A percentile compares a stretch with the other conserved stretches of the same genome.
Evolutionary conservation across 192 early-diverging fungal species (phyloP).

Genomic region (Rhizoclosmatium globosum): DNA sequence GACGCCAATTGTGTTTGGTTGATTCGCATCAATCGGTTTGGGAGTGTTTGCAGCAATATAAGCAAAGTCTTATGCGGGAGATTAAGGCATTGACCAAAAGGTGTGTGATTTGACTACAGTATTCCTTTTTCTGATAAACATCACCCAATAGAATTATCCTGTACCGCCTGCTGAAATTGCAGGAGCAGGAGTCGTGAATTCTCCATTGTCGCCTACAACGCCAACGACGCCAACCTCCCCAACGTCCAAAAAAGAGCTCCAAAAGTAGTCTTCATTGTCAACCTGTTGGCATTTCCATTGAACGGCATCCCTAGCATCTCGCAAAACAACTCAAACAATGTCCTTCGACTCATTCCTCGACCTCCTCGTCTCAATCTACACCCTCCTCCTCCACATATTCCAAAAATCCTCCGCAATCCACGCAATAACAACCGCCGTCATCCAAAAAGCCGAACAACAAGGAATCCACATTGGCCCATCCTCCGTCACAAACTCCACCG

Average conservation of each 20-base stretch:
- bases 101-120: slow-evolving; percentile 44
- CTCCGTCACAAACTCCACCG: not conserved
- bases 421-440: slow-evolving; percentile 68
- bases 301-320: slow-evolving; percentile 51
- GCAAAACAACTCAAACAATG: slow-evolving; percentile 79
- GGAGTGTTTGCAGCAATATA: slow-evolving; percentile 75
- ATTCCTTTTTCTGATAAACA: slow-evolving; percentile 8
- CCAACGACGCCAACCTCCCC: slow-evolving; percentile 31
- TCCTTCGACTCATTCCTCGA: slow-evolving; percentile 86
- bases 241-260: slow-evolving; percentile 42
- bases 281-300: not conserved
- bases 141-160: slow-evolving; percentile 35
- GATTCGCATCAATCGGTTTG: slow-evolving; percentile 75
- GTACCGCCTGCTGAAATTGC: slow-evolving; percentile 33
- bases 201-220: slow-evolving; percentile 23
- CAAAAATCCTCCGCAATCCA: slow-evolving; percentile 77
- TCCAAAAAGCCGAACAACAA: slow-evolving; percentile 66
- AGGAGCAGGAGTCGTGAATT: not conserved
- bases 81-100: slow-evolving; percentile 81
- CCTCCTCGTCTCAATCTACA: slow-evolving; percentile 78
- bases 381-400: slow-evolving; percentile 76
- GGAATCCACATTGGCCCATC: slow-evolving; percentile 52
- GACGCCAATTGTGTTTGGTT: slow-evolving; percentile 78
- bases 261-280: slow-evolving; percentile 39
- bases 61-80: slow-evolving; percentile 79